Base-by-base conservation (phyloP, 768 basidiomycete species). In the Trametes cubensis region DNA sequence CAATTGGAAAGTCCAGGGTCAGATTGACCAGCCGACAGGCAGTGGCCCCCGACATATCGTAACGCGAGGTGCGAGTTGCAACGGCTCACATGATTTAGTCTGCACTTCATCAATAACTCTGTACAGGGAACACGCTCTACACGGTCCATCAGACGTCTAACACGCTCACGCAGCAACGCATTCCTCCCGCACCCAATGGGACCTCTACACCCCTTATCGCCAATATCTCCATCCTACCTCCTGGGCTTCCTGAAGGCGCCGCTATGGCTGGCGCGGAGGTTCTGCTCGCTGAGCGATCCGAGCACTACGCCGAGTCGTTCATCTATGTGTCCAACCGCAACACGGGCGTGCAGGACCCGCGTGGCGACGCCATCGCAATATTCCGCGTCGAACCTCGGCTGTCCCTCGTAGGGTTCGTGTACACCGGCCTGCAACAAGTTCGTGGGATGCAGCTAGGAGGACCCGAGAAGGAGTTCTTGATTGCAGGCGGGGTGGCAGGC, bases 271-370 rank as follows among this genome's bases (percentile, higher is more conserved):
- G 82, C 0, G 87, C 77, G 10, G 88, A 89, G 67, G 82, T 90
- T 64, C 79, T 89, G 47, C 81, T 88, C 61, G 83, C 88, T 0
- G 63, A 77, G 17, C 76, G 80, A 1, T 79, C 79, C 1, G 23
- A 60, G 3, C 67, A 69, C 21, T 89, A 84, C 76, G 80, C 79
- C 0, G 75, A 66, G 3, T 77, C 82, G 0, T 85, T 82, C 65
- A 81, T 89, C 66, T 90, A 89, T 73, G 80, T 78, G 21, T 88
- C 88, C 5, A 90, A 90, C 74, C 80, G 88, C 44, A 88, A 89
- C 72, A 77, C 76, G 0, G 84, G 80, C 57, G 69, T 72, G 52
- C 72, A 75, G 56, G 83, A 84, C 55, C 71, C 82, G 23, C 78
- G 80, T 7, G 85, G 85, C 7, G 88, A 89, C 71, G 77, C 86